Conservation (phyloP, 441 rosid genomes). For the Erodium texanum region DNA sequence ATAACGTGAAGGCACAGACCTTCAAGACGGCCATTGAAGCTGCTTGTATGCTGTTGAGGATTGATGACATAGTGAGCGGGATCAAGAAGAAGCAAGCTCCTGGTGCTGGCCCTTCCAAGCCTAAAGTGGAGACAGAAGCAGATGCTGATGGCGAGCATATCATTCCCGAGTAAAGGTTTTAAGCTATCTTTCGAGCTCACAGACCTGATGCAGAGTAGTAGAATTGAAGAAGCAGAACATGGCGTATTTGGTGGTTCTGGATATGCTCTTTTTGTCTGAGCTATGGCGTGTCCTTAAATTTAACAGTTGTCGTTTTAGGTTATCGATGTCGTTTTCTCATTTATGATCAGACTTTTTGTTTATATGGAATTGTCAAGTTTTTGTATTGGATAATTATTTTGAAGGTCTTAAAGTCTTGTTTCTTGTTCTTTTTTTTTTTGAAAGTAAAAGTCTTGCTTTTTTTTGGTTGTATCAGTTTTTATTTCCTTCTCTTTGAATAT, state of each 20-base stretch:
- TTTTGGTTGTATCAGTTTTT: too few relatives aligned
- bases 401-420: too few relatives aligned
- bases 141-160: constrained; percentile 87
- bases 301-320: background rate
- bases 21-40: constrained; percentile 91
- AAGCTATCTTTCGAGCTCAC: too few relatives aligned
- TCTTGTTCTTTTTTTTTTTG: too few relatives aligned
- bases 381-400: too few relatives aligned
- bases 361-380: too few relatives aligned
- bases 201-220: too few relatives aligned
- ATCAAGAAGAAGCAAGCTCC: constrained; percentile 86
- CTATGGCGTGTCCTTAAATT: background rate
- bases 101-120: constrained; percentile 68
- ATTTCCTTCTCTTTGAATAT: too few relatives aligned
- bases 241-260: too few relatives aligned
- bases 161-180: constrained; percentile 40
- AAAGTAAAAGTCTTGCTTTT: too few relatives aligned
- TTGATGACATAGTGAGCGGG: constrained; percentile 91
- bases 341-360: too few relatives aligned
- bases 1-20: constrained; percentile 85
- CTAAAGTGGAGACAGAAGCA: constrained; percentile 71
- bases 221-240: too few relatives aligned
- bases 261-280: background rate
- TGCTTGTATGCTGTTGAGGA: constrained; percentile 83
- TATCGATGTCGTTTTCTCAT: background rate